A percentile compares a stretch with the other conserved stretches of the same genome.
These are phyloP conservation scores for Chlorella variabilis DNA, from an alignment of 163 green algal genomes.

Conservation along the genomic window DNA sequence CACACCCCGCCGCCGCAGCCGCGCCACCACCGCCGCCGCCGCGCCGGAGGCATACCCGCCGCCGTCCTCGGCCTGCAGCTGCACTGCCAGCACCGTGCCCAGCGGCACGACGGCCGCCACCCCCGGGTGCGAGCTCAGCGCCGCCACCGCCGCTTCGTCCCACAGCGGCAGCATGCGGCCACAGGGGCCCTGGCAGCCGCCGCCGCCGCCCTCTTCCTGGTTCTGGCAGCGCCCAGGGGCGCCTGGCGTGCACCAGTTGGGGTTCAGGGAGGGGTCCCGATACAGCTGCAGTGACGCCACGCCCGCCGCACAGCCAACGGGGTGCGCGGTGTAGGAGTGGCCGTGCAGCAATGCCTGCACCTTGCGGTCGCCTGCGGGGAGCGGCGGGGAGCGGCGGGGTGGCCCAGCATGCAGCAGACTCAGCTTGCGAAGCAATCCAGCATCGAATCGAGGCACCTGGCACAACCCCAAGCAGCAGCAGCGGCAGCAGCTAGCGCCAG, in stretches of 20 bases:
- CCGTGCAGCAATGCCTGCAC: slow-evolving; percentile 92
- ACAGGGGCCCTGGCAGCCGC: slow-evolving; percentile 15
- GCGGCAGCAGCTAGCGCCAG: too few relatives aligned
- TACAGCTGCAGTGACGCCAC: slow-evolving; percentile 72
- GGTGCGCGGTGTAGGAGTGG: slow-evolving; percentile 96
- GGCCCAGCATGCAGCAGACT: too few relatives aligned
- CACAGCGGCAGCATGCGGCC: slow-evolving; percentile 74
- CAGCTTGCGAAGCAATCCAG: neutral
- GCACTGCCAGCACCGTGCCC: slow-evolving; percentile 84
- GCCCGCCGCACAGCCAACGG: slow-evolving; percentile 84
- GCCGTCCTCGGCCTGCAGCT: slow-evolving; percentile 59
- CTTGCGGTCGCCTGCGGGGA: slow-evolving; percentile 49
- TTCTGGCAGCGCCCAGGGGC: neutral
- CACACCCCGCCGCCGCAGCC: slow-evolving; percentile 63
- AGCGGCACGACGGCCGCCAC: slow-evolving; percentile 66
- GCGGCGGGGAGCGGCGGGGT: neutral
- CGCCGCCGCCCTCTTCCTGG: neutral
- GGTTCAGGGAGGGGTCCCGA: slow-evolving; percentile 66
- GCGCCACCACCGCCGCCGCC: slow-evolving; percentile 55
- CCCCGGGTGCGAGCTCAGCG: slow-evolving; percentile 67
- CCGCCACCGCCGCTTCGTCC: slow-evolving; percentile 53
- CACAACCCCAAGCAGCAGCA: too few relatives aligned
- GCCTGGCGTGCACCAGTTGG: slow-evolving; percentile 61
- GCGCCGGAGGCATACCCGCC: slow-evolving; percentile 62
- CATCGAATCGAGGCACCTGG: neutral